phyloP scores from a whole-genome alignment of 352 stramenopile genomes.

The Blastocystis hominis region DNA sequence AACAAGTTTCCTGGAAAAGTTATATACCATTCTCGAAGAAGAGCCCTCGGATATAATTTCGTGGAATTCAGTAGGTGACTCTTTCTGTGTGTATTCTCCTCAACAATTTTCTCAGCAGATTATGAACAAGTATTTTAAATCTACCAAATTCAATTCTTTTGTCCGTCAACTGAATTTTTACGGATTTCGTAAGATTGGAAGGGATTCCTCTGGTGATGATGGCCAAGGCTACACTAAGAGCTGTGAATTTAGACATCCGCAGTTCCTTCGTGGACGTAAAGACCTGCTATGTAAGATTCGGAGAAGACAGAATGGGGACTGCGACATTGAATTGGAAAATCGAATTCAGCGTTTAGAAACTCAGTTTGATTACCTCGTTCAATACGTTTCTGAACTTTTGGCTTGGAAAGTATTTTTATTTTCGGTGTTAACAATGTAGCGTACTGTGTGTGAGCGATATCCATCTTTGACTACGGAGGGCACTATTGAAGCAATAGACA shows the following conservation, averaged over 20 bases:
- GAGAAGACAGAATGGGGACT: constrained; percentile 42
- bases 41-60: constrained; percentile 52
- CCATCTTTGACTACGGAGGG: background rate
- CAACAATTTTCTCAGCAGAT: constrained; percentile 30
- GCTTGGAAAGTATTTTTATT: constrained; percentile 5
- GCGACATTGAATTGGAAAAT: constrained; percentile 5
- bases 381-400: background rate
- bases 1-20: constrained; percentile 44
- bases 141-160: constrained; percentile 53
- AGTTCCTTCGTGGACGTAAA: constrained; percentile 36
- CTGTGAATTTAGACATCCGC: constrained; percentile 52
- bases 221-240: background rate
- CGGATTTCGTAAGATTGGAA: constrained; percentile 19
- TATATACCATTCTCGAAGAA: constrained; percentile 54
- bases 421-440: background rate
- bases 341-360: constrained; percentile 17
- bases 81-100: constrained; percentile 49
- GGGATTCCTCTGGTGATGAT: constrained; percentile 35
- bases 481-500: background rate
- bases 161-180: constrained; percentile 56
- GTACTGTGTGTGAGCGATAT: background rate
- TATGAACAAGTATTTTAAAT: constrained; percentile 57
- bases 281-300: constrained; percentile 41
- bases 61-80: constrained; percentile 29
- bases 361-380: background rate